Evolutionary conservation across 1,284 basidiomycete species (phyloP), one percentile per base, ranked within the genome.

Genomic region (Hypsizygus ulmarius): DNA sequence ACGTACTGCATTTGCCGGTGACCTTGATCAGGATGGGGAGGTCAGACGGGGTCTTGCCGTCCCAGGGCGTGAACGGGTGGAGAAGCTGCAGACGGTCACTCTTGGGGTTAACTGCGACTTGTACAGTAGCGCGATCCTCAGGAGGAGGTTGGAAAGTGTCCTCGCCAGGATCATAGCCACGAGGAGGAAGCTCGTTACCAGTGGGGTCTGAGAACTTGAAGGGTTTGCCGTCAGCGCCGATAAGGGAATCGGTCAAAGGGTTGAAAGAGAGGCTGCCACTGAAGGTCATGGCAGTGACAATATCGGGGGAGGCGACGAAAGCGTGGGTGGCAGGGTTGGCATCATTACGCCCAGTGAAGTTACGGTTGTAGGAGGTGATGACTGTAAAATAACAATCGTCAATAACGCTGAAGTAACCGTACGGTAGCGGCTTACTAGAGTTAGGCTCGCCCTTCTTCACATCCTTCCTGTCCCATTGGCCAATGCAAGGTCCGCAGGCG

Each of bases 321-420:
- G 95, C 94, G 73, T 98, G 96, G 42, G 97, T 99, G 55, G 93
- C 94, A 30, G 95, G 94, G 83, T 99, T 99, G 62, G 96, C 96
- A 67, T 99, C 97, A 74, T 99, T 99, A 70, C 96, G 93, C 54
- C 94, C 96, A 60, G 96, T 98, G 78, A 99, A 99, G 88, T 99
- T 99, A 73, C 97, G 94, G 87, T 99, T 99, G 86, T 99, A 99
- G 19, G 95, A 98, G 45, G 96, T 97, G 74, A 98, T 93, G 78
- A 97, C 85, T 89, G 42, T 15, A 50, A 29, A 51, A 45, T n/a
- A 34, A 39, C 43, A 10, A 45, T 37, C 45, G 43, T 40, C 7
- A 53, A n/a, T n/a, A n/a, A n/a, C n/a, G 29, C 16, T 34, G 25
- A 57, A 49, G 15, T 39, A 12, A 12, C 14, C n/a, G 9, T 5